Evolutionary conservation across 148 eudicot species (phyloP).

Genomic region (Dysphania ambrosioides): DNA sequence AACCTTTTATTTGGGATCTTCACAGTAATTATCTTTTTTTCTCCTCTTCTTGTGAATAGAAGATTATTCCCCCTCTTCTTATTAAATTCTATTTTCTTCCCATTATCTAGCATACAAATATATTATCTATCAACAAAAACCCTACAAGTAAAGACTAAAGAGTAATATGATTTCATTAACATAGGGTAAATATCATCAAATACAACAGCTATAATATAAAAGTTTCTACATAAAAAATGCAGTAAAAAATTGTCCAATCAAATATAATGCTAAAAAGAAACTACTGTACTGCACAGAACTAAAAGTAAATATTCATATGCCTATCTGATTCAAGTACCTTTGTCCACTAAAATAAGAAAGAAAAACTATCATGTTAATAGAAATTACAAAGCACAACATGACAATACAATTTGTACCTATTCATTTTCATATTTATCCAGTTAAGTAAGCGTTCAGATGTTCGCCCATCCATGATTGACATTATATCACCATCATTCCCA

Average conservation of each 20-base stretch:
- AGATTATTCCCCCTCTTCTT: too few species aligned
- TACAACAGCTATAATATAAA: background rate
- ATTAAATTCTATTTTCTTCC: too few species aligned
- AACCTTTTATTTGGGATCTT: too few species aligned
- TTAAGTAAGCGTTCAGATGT: slow-evolving; percentile 77
- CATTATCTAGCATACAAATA: too few species aligned
- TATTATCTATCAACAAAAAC: too few species aligned
- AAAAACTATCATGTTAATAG: background rate
- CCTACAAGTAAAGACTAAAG: background rate
- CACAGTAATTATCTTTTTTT: too few species aligned
- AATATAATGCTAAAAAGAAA: background rate
- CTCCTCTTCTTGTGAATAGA: too few species aligned
- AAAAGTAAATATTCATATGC: background rate
- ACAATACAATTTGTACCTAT: slow-evolving; percentile 43
- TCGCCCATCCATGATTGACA: slow-evolving; percentile 53
- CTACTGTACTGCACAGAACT: background rate
- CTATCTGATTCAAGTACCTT: background rate
- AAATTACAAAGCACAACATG: background rate
- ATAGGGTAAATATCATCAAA: background rate
- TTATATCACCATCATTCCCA: slow-evolving; percentile 60
- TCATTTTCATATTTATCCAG: slow-evolving; percentile 83
- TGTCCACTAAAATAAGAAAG: background rate
- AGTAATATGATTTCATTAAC: background rate
- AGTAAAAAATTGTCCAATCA: background rate
- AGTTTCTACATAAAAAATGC: background rate